Base-by-base conservation (phyloP, 352 stramenopile species). In the Phytophthora agathidicida region DNA sequence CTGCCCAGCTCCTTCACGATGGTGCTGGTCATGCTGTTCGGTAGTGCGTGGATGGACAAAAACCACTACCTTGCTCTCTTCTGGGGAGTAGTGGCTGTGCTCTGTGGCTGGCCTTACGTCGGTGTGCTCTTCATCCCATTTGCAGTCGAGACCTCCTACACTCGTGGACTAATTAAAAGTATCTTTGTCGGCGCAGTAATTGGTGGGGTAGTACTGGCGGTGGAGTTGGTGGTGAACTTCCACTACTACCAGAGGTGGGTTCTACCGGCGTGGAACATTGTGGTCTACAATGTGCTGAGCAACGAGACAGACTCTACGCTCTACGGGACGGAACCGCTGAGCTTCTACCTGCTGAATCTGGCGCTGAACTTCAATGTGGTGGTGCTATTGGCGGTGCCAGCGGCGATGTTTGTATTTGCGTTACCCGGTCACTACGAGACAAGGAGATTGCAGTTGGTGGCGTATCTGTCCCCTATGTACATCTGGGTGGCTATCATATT, bases 41-140 rank as follows among this genome's bases (percentile, higher is more conserved):
- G 74, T 35, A 83, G 69, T 47, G 64, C 74, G 35, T 97, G 89
- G 89, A 92, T 96, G 73, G 54, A 91, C 39, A 68, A 60, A 69
- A 76, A 60, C 47, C 93, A 92, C 64, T 80, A 73, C 35, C 23
- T 67, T 5, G 93, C 92, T 27, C 76, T 97, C 50, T 61, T 96
- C 16, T 95, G 82, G 42, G 95, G 88, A 11, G 66, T 98, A 17
- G 44, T 97, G 10, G 94, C 95, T 24, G 94, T 98, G 17, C 73
- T 99, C 26, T 95, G 83, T 31, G 96, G 96, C 39, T 99, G 97
- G 97, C 97, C 97, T 9, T 99, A 99, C 75, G 96, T 98, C 24
- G 96, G 90, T 9, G 80, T 98, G 35, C 73, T 99, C 20, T 99
- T 99, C 68, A 59, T 99, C n/a, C 90, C 96, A 7, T 94, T 98